Conservation (phyloP, 108 stramenopile genomes). For the Fragilariopsis cylindrus region DNA sequence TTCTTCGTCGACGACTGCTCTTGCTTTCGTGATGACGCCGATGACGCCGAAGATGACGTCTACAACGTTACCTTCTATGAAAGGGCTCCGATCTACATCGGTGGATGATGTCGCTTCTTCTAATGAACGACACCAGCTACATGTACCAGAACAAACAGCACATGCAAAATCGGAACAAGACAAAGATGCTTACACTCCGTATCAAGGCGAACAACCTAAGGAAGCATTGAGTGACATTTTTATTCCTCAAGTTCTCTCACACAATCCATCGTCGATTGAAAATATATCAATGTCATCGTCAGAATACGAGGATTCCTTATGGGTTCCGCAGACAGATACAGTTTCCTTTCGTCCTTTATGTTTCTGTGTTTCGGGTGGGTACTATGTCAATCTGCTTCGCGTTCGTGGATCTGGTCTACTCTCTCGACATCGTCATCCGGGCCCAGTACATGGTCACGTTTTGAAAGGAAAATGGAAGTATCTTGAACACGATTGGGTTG, state of each 20-base stretch:
- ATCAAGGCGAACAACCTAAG: slow-evolving; percentile 43
- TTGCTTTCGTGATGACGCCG: too few species aligned
- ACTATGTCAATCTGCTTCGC: slow-evolving; percentile 76
- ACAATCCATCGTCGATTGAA: slow-evolving; percentile 19
- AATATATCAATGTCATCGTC: slow-evolving; percentile 16
- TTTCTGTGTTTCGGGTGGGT: slow-evolving; percentile 69
- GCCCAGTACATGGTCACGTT: slow-evolving; percentile 76
- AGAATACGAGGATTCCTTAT: slow-evolving; percentile 48
- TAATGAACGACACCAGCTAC: background rate
- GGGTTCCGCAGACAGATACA: slow-evolving; percentile 78
- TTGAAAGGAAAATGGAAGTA: slow-evolving; percentile 75
- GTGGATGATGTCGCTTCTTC: background rate
- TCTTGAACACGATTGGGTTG: slow-evolving; percentile 76
- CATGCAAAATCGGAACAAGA: slow-evolving; percentile 3
- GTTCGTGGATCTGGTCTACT: slow-evolving; percentile 66
- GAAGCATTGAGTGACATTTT: slow-evolving; percentile 75
- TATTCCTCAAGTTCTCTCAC: slow-evolving; percentile 45
- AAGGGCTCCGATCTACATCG: background rate
- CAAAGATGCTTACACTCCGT: slow-evolving; percentile 48
- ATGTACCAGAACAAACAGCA: background rate
- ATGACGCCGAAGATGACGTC: too few species aligned
- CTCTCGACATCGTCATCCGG: slow-evolving; percentile 71
- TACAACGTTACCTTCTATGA: too few species aligned
- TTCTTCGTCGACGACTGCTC: too few species aligned
- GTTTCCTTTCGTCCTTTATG: slow-evolving; percentile 79